Base-by-base conservation (phyloP, 345 rosid genomes). In the Euclidium syriacum region DNA sequence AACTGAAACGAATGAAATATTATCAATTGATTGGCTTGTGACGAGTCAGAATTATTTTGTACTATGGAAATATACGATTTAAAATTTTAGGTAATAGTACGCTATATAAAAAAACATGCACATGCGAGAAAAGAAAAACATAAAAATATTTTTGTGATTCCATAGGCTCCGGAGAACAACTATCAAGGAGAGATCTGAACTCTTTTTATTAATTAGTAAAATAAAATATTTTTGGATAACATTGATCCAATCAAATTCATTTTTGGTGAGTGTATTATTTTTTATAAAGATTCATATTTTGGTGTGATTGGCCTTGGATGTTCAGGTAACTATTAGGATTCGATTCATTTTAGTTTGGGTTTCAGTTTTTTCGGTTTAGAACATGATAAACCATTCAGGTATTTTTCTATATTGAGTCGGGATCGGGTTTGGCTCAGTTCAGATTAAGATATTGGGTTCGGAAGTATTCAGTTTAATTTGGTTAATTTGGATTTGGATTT, bases 111-210 rank as follows among this genome's bases (percentile, higher is more conserved):
- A 53, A 40, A 5, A 39, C 8, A 19, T 2, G 23, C 12, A 14
- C 12, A 52, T 19, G 10, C 19, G 16, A 23, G 17, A 43, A 12
- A 9, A 4, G 19, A 30, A 24, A 49, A 51, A 50, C 47, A 24
- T 18, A 25, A 32, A 52, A 36, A 52, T 62, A 53, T 53, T 46
- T 44, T 5, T 26, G 42, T 11, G 58, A 53, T 47, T 47, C 52
- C 42, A 16, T 56, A 30, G 53, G 18, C 52, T 56, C 39, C 40
- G 65, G 52, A 55, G 17, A 71, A 36, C 62, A 61, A 17, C 52
- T 52, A 35, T 50, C 62, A 42, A 69, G 62, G 67, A 62, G 62
- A 54, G 58, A 70, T 62, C 74, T 52, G 62, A 6, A 43, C n/a
- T 14, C 2, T 40, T 62, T 43, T 39, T 4, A 41, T 22, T 15